Evolutionary conservation across 345 rosid genomes (phyloP), one percentile per base, ranked within the genome.

Genomic region (Clausena lansium): DNA sequence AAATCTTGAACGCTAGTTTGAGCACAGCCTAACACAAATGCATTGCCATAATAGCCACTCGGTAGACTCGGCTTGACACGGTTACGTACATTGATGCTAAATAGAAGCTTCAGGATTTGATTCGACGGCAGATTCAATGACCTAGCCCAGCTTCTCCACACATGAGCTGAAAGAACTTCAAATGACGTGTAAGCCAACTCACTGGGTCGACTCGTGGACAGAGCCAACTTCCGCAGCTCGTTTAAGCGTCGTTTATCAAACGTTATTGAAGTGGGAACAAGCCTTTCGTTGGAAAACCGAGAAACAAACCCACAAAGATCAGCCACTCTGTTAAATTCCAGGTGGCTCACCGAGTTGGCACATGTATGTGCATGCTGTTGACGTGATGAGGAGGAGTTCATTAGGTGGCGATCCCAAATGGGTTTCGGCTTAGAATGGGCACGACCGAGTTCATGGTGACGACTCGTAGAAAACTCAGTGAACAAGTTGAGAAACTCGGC

Each of bases 101-200:
- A 94, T 6, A 94, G 83, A 47, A 94, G 95, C 87, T 91, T 93
- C 61, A 87, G 17, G 47, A 38, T 86, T 78, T 94, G 98, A 28
- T 86, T 90, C 24, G 89, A 76, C 0, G 97, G 94, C 27, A 94
- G 57, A 78, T 87, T 87, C 64, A 94, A 66, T 2, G 98, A 84
- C 67, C 90, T 87, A 8, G 89, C 90, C 98, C 98, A 94, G 86
- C 95, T 88, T 71, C 93, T 77, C 98, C 98, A 94, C 3, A 91
- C 86, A 50, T 94, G 98, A 22, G 97, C 97, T 0, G 97, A 84
- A 13, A 93, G 85, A 25, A 90, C 97, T 70, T 94, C 97, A 67
- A 91, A 94, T 30, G 92, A 89, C 28, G 97, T 91, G 84, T 71
- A 87, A 27, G 63, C 55, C 9, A 80, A 61, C 81, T 70, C 89